Evolutionary conservation across 495 filamentous ascomycete genomes (phyloP).

Genomic region (Hypoxylon fragiforme): DNA sequence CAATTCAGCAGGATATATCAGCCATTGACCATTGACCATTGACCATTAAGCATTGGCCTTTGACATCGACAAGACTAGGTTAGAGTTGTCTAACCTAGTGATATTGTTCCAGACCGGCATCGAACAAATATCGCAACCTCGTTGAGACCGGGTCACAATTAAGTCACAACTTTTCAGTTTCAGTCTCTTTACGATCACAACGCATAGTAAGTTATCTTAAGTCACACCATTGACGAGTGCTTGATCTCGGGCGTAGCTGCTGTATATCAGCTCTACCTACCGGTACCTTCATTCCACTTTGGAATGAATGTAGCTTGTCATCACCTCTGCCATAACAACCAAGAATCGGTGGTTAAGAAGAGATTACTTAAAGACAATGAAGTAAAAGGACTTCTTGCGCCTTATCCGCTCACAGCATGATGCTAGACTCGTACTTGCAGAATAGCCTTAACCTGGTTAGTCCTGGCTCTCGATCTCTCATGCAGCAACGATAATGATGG

Average conservation of each 20-base stretch:
- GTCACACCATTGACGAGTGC: slow-evolving; percentile 17
- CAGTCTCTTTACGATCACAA: slow-evolving; percentile 1
- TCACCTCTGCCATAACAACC: too few species aligned
- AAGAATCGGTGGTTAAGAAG: slow-evolving; percentile 3
- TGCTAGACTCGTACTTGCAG: slow-evolving; percentile 6
- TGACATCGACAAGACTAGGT: too few species aligned
- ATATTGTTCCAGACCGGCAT: slow-evolving; percentile 6
- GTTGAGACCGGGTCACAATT: slow-evolving; percentile 25
- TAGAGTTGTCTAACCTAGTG: too few species aligned
- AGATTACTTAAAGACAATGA: slow-evolving; percentile 16
- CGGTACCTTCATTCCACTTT: too few species aligned
- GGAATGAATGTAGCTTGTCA: too few species aligned
- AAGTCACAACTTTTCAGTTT: slow-evolving; percentile 6
- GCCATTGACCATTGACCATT: too few species aligned
- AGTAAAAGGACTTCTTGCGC: slow-evolving; percentile 10
- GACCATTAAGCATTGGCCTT: too few species aligned
- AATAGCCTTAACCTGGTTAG: slow-evolving; percentile 20
- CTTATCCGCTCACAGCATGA: slow-evolving; percentile 15
- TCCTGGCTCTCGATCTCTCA: slow-evolving; percentile 1
- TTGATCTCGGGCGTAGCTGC: neutral
- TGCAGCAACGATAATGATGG: slow-evolving; percentile 2
- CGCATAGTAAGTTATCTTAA: neutral
- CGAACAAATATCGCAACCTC: slow-evolving; percentile 11
- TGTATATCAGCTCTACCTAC: too few species aligned
- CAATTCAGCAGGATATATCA: slow-evolving; percentile 21